Conservation (phyloP, 345 rosid species). For the Murraya paniculata region DNA sequence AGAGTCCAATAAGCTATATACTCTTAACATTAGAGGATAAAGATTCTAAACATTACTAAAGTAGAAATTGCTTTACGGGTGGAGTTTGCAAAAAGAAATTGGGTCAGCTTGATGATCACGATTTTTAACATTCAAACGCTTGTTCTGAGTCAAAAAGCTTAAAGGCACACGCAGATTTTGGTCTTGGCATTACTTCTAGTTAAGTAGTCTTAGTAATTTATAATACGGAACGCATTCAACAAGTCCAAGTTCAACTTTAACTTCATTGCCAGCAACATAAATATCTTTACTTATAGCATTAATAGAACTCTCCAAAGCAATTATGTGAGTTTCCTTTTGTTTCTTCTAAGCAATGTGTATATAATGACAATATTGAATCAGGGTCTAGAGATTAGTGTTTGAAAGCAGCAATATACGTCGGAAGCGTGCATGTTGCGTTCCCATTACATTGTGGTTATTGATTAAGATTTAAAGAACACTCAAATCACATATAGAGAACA, state of each 20-base stretch:
- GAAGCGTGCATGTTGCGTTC: background rate
- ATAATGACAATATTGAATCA: background rate
- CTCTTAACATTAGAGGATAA: slow-evolving; percentile 13
- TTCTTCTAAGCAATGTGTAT: slow-evolving; percentile 8
- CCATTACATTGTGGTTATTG: background rate
- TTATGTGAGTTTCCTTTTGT: background rate
- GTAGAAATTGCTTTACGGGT: background rate
- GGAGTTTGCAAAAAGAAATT: background rate
- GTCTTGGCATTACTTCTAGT: background rate
- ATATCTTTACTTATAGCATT: background rate
- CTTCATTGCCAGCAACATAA: background rate
- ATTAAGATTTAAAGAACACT: slow-evolving; percentile 1
- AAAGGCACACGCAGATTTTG: background rate
- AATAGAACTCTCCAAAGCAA: background rate
- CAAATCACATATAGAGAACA: background rate
- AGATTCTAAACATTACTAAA: background rate
- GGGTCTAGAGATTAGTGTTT: background rate
- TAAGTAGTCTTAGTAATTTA: background rate
- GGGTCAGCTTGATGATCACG: background rate
- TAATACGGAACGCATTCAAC: slow-evolving; percentile 13
- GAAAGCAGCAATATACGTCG: slow-evolving; percentile 4
- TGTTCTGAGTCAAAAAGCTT: slow-evolving; percentile 1
- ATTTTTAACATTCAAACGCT: background rate
- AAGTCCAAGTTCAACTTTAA: background rate
- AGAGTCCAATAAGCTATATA: slow-evolving; percentile 30